phyloP scores from a whole-genome alignment of 306 rosid genomes.

The Quercus berberidifolia region DNA sequence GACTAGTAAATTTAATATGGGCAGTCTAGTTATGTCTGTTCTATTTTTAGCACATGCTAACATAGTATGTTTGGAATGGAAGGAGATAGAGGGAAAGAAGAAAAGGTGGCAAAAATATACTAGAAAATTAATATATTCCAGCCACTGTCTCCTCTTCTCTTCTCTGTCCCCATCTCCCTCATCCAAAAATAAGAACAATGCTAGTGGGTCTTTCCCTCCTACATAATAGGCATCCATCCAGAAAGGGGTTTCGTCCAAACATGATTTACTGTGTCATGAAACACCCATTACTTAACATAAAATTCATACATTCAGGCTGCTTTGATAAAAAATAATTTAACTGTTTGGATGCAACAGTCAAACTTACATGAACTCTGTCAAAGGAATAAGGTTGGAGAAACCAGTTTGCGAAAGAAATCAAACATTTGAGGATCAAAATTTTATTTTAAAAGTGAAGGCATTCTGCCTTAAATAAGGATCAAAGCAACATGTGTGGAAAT shows the following conservation, averaged over 20 bases:
- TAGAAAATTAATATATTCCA: too few relatives aligned
- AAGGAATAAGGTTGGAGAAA: not conserved
- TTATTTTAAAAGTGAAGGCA: not conserved
- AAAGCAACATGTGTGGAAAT: not conserved
- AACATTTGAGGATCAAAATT: not conserved
- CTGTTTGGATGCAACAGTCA: not conserved
- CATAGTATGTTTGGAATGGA: too few relatives aligned
- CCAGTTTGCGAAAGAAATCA: not conserved
- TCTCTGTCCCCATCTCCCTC: too few relatives aligned
- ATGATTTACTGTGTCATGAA: not conserved
- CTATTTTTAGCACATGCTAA: too few relatives aligned
- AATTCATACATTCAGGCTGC: not conserved
- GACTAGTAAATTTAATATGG: not conserved
- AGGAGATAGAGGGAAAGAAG: too few relatives aligned
- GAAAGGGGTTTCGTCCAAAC: not conserved
- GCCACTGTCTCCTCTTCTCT: too few relatives aligned
- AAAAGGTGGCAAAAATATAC: too few relatives aligned
- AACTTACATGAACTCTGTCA: not conserved
- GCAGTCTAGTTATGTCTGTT: too few relatives aligned
- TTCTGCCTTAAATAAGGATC: not conserved
- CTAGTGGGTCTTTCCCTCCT: too few relatives aligned
- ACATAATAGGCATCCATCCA: not conserved
- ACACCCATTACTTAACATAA: not conserved
- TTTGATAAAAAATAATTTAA: not conserved
- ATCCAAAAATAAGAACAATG: too few relatives aligned